Evolutionary conservation across 495 filamentous ascomycete genomes (phyloP).

Genomic region (Eremomyces bilateralis): DNA sequence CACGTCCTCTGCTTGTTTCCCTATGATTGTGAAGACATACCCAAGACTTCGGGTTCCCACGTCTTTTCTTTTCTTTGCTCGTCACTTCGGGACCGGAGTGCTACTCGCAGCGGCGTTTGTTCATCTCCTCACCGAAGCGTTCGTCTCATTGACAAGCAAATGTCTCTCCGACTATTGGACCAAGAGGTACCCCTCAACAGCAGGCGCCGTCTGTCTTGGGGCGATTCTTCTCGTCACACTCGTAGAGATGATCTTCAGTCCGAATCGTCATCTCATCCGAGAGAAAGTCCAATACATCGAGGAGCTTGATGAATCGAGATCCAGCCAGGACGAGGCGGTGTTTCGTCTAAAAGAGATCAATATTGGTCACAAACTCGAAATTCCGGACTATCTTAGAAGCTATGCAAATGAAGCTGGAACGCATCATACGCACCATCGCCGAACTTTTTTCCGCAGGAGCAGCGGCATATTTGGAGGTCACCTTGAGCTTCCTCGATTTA

Average conservation of each 20-base stretch:
- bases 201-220: conserved; percentile 58
- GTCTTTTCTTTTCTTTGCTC: conserved; percentile 18
- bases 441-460: too few species aligned
- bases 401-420: too few species aligned
- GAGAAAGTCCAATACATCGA: conserved; percentile 26
- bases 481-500: too few species aligned
- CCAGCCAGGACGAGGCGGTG: too few species aligned
- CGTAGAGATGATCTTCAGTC: conserved; percentile 57
- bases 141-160: conserved; percentile 55
- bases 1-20: too few species aligned
- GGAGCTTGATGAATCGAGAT: too few species aligned
- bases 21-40: too few species aligned
- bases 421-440: too few species aligned
- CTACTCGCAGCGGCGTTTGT: conserved; percentile 81
- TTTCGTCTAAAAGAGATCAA: conserved; percentile 31
- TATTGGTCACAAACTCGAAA: too few species aligned
- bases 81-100: conserved; percentile 74
- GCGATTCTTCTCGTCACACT: conserved; percentile 52
- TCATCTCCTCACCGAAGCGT: conserved; percentile 64
- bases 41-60: conserved; percentile 4
- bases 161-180: conserved; percentile 62
- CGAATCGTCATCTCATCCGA: conserved; percentile 8
- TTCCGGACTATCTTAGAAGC: too few species aligned
- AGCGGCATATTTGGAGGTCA: too few species aligned
- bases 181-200: conserved; percentile 47